Conservation (phyloP, 306 rosid species). For the Acacia confusa region DNA sequence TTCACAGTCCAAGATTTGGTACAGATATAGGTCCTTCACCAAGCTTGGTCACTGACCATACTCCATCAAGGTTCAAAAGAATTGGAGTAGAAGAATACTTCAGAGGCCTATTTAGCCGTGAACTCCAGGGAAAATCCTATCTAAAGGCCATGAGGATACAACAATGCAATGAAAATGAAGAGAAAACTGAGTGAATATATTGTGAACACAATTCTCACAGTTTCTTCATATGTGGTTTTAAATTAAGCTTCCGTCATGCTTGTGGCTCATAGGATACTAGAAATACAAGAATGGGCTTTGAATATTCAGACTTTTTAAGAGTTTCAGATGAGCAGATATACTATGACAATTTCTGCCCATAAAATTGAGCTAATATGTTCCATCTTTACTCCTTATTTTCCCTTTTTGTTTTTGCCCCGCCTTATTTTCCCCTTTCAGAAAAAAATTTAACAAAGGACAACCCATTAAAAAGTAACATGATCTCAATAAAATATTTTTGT, state of each 20-base stretch:
- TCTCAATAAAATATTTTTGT: too few relatives aligned
- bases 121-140: conserved; percentile 42
- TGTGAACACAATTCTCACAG: neutral
- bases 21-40: conserved; percentile 42
- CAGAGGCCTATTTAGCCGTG: conserved; percentile 30
- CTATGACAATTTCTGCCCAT: neutral
- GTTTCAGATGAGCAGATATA: neutral
- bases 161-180: neutral
- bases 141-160: conserved; percentile 34
- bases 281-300: neutral
- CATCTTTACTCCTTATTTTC: neutral
- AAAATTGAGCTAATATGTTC: neutral
- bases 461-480: too few relatives aligned
- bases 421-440: neutral
- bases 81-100: conserved; percentile 23
- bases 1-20: conserved; percentile 26
- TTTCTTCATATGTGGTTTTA: neutral
- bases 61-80: conserved; percentile 41
- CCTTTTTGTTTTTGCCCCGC: neutral
- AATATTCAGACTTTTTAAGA: neutral
- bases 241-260: neutral
- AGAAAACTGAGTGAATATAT: neutral
- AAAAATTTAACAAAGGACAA: neutral
- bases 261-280: neutral
- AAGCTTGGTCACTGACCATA: conserved; percentile 39